Conservation (phyloP, 2,329 filamentous ascomycete species). For the Botrytis squamosa region DNA sequence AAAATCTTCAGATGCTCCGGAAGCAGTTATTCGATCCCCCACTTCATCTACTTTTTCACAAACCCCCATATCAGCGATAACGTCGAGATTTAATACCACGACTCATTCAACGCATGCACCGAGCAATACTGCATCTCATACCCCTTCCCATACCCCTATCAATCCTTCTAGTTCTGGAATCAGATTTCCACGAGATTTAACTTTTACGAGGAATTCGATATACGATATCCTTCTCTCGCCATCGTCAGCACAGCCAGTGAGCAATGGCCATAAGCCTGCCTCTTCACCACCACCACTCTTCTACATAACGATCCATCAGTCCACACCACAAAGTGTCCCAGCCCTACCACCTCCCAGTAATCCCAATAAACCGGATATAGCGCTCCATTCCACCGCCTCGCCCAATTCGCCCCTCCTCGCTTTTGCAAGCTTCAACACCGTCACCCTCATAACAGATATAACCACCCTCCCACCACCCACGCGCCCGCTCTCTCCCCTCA, state of each 20-base stretch:
- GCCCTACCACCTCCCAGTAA: not conserved
- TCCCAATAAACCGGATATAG: conserved; percentile 29
- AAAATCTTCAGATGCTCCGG: conserved; percentile 18
- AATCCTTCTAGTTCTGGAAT: conserved; percentile 25
- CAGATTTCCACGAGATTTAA: conserved; percentile 33
- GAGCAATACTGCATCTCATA: conserved; percentile 9
- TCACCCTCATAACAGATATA: conserved; percentile 32
- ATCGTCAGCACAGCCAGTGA: conserved; percentile 29
- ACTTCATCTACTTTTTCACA: conserved; percentile 3
- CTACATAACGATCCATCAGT: conserved; percentile 31
- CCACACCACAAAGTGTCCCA: not conserved
- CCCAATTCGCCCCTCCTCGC: conserved; percentile 30
- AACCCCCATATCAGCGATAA: conserved; percentile 19
- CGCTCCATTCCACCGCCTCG: conserved; percentile 31
- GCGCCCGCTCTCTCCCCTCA: conserved; percentile 16
- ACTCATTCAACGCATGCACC: not conserved
- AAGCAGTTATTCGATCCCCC: conserved; percentile 14
- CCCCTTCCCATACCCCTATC: conserved; percentile 11
- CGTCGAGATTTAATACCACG: conserved; percentile 19
- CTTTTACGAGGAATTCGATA: conserved; percentile 30
- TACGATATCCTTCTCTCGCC: conserved; percentile 31
- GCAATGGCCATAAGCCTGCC: conserved; percentile 29
- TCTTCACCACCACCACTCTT: conserved; percentile 33
- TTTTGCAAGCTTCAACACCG: conserved; percentile 33
- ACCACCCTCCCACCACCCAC: conserved; percentile 31